phyloP scores from a whole-genome alignment of 1,284 basidiomycete genomes.

The Meira nashicola region DNA sequence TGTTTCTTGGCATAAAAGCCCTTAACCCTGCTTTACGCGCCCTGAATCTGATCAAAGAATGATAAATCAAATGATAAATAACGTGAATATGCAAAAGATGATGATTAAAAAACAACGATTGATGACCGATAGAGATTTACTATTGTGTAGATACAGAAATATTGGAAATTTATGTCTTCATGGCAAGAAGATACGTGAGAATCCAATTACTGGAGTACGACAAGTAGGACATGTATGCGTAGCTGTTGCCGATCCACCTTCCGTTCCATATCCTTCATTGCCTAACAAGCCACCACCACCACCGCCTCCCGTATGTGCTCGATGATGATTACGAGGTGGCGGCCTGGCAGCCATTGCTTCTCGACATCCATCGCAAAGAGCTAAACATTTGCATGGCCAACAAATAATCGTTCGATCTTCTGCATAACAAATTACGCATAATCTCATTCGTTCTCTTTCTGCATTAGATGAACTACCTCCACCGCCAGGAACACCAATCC shows the following conservation, averaged over 20 bases:
- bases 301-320: background rate
- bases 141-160: no score
- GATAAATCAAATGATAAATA: background rate
- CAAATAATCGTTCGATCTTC: conserved; percentile 39
- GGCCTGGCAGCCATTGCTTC: conserved; percentile 38
- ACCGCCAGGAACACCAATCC: background rate
- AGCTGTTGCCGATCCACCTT: background rate
- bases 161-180: no score
- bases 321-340: conserved; percentile 10
- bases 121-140: no score
- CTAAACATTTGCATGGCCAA: conserved; percentile 51
- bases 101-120: background rate
- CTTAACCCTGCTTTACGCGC: no score
- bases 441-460: conserved; percentile 21
- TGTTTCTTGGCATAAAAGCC: background rate
- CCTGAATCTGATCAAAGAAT: no score
- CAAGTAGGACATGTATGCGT: conserved; percentile 13
- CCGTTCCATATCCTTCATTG: background rate
- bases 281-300: background rate
- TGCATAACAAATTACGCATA: conserved; percentile 30
- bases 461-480: background rate
- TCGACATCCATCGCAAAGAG: conserved; percentile 45
- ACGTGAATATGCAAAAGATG: background rate
- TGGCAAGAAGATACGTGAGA: conserved; percentile 6
- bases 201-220: conserved; percentile 9